Evolutionary conservation across 768 basidiomycete species (phyloP), one percentile per base, ranked within the genome.

Genomic region (Tulasnella sp.): DNA sequence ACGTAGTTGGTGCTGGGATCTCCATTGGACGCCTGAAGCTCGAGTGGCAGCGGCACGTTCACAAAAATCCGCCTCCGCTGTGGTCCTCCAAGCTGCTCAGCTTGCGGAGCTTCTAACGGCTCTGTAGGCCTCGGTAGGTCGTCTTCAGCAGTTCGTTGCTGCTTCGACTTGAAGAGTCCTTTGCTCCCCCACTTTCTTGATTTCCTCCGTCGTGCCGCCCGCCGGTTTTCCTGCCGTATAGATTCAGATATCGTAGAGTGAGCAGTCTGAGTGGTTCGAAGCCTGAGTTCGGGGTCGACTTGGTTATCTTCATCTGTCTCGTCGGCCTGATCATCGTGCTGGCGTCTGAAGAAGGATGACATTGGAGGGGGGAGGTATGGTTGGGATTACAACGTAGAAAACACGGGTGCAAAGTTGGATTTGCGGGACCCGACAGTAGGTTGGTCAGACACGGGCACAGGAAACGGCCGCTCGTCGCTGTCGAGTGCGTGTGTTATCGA

Each of bases 251-350:
- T 90, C 49, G 93, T 93, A 22, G 93, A 94, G 1, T 93, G 91
- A 22, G 96, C 96, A 0, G 96, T 97, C 80, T 91, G 91, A n/a
- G 95, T 93, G 0, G 94, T 96, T 72, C 93, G 90, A 70, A 98
- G 86, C 49, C 95, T 91, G 15, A 96, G 87, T 81, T 94, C 90
- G 25, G 92, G 91, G 85, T 98, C 96, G 73, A 83, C 70, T 36
- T 78, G 73, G 49, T 79, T 76, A 6, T 72, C 75, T 34, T 79
- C 75, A 22, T 79, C 79, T 19, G 67, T 72, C n/a, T 78, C 78
- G 29, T 71, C 71, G 19, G 31, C 36, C 36, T 78, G 68, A 37
- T 29, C 45, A 22, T 31, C 22, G 22, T 54, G 78, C 19, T 72
- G 76, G 34, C 73, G 77, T 72, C 70, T 76, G 52, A 78, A 77